Evolutionary conservation across 345 rosid genomes (phyloP).

Genomic region (Melaleuca quinquenervia): DNA sequence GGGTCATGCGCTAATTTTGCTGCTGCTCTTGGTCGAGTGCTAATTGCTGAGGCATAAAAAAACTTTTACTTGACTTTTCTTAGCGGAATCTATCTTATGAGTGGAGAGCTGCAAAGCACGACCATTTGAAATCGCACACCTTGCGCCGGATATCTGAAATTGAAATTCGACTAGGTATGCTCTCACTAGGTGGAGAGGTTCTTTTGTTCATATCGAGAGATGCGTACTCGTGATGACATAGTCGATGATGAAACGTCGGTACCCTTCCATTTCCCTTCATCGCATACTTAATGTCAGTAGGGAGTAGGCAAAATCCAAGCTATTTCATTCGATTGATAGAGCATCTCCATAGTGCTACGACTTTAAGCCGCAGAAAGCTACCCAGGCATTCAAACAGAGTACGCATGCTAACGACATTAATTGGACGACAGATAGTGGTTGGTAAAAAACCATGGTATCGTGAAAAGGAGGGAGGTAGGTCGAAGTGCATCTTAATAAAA

Average conservation of each 20-base stretch:
- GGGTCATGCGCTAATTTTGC: too few species aligned
- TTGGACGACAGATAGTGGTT: neutral
- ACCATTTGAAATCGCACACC: neutral
- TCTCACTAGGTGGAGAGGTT: neutral
- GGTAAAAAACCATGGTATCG: neutral
- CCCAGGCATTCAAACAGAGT: neutral
- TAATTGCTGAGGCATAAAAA: neutral
- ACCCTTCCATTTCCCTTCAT: neutral
- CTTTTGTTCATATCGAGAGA: neutral
- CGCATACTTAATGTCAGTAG: neutral
- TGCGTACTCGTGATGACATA: neutral
- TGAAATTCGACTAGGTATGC: neutral
- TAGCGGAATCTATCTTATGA: neutral
- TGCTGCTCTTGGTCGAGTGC: neutral
- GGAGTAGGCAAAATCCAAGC: neutral
- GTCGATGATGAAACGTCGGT: neutral
- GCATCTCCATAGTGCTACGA: neutral
- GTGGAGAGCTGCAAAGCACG: neutral
- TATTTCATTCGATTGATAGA: neutral
- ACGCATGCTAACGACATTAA: neutral
- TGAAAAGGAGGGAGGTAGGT: neutral
- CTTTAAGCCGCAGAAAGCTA: neutral
- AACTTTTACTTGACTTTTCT: neutral
- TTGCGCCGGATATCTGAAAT: neutral
- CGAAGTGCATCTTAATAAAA: neutral